Conservation (phyloP, 2,329 filamentous ascomycete species). For the Aspergillus novofumigatus region DNA sequence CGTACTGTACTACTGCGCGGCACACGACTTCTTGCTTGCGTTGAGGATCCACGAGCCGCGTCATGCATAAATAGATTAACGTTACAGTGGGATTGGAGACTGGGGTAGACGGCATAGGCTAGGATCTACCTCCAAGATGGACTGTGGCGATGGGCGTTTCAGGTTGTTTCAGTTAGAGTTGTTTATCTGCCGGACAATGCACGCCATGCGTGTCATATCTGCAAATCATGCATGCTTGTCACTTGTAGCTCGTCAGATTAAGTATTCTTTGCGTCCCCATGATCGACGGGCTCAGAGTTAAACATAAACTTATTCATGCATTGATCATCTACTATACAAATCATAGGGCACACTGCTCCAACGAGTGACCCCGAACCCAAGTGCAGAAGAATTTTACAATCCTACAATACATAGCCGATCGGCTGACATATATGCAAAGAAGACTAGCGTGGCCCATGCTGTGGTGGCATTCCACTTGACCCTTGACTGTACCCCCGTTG, state of each 20-base stretch:
- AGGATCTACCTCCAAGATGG: background rate
- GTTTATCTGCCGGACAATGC: background rate
- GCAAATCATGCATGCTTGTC: no score
- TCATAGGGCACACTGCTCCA: constrained; percentile 1
- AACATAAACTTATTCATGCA: background rate
- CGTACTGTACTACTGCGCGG: no score
- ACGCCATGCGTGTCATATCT: no score
- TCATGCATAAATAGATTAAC: no score
- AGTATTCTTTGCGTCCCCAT: no score
- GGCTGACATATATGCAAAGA: constrained; percentile 3
- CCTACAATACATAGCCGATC: background rate
- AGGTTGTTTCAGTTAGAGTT: background rate
- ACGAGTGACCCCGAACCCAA: background rate
- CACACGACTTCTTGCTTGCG: no score
- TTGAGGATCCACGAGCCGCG: no score
- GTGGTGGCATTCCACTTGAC: constrained; percentile 24
- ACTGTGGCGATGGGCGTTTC: background rate
- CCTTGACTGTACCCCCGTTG: constrained; percentile 39
- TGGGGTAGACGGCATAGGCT: background rate
- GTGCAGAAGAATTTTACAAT: background rate
- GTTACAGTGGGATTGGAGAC: background rate
- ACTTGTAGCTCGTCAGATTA: no score
- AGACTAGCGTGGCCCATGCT: constrained; percentile 24
- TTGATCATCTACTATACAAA: constrained; percentile 15
- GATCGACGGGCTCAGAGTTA: background rate